Percentiles rank a stretch among this genome's conserved stretches.
phyloP scores from a whole-genome alignment of 2,329 filamentous ascomycete genomes.

The Stagonosporopsis cucurbitacearum region DNA sequence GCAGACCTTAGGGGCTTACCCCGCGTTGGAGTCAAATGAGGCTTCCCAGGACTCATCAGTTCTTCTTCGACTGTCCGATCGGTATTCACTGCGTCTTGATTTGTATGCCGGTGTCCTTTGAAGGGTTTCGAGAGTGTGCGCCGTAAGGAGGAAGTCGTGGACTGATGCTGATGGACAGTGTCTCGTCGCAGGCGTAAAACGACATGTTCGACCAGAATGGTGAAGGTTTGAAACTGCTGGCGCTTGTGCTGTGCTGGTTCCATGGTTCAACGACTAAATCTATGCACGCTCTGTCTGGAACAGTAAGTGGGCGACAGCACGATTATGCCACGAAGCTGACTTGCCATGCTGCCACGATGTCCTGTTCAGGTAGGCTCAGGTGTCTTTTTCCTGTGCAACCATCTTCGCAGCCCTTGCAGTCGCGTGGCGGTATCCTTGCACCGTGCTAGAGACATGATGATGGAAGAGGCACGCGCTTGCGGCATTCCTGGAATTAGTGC shows the following conservation, averaged over 20 bases:
- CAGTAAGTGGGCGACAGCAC: conserved; percentile 10
- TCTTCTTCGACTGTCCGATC: conserved; percentile 1
- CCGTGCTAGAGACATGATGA: conserved; percentile 16
- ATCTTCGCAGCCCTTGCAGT: conserved; percentile 18
- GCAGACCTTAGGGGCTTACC: conserved; percentile 1
- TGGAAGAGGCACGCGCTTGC: conserved; percentile 21
- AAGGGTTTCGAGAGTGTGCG: conserved; percentile 16
- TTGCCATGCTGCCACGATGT: conserved; percentile 17
- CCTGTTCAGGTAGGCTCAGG: conserved; percentile 9
- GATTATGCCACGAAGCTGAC: conserved; percentile 14
- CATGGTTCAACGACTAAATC: conserved; percentile 16
- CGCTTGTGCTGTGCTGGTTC: conserved; percentile 18
- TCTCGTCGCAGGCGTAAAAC: conserved; percentile 17
- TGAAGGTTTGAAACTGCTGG: conserved; percentile 16
- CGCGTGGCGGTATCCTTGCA: conserved; percentile 22
- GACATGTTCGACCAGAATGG: conserved; percentile 18
- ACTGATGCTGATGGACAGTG: conserved; percentile 6
- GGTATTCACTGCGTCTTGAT: not conserved
- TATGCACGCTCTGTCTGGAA: conserved; percentile 8
- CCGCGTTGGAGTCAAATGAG: not conserved
- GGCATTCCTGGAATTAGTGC: conserved; percentile 14
- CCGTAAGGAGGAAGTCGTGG: conserved; percentile 7
- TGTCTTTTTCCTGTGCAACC: conserved; percentile 19
- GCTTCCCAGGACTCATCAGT: not conserved
- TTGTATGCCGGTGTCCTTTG: conserved; percentile 7